phyloP scores from a whole-genome alignment of 1,284 basidiomycete genomes.

The Neonothopanus nambi region DNA sequence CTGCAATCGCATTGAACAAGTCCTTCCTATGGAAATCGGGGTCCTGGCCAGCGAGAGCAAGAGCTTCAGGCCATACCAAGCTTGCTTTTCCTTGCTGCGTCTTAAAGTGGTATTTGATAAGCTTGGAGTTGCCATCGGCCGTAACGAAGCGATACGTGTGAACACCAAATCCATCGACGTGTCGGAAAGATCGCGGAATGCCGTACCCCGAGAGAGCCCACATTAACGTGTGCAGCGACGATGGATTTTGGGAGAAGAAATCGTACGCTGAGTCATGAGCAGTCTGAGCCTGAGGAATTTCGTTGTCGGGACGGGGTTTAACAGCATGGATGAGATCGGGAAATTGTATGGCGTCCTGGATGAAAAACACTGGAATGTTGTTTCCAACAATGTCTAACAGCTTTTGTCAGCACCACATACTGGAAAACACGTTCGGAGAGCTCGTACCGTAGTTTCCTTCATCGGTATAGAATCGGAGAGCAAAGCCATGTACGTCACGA shows the following conservation, averaged over 20 bases:
- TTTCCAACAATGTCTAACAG: conserved; percentile 11
- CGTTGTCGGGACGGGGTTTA: conserved; percentile 9
- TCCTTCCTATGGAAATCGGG: conserved; percentile 21
- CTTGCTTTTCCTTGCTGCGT: conserved; percentile 8
- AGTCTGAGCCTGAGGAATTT: conserved; percentile 8
- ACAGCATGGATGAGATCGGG: conserved; percentile 11
- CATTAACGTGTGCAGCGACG: conserved; percentile 1
- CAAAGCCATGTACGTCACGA: conserved; percentile 20
- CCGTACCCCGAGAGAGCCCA: conserved; percentile 7
- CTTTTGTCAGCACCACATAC: neutral
- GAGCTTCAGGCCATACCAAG: conserved; percentile 17
- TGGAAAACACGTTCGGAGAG: neutral
- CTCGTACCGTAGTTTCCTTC: conserved; percentile 12
- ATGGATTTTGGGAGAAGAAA: conserved; percentile 13
- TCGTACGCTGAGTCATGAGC: conserved; percentile 13
- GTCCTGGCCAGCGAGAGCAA: conserved; percentile 15
- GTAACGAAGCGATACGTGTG: conserved; percentile 12
- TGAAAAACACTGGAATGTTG: conserved; percentile 12
- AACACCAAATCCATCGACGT: conserved; percentile 12
- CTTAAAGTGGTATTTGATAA: conserved; percentile 13
- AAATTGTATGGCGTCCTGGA: conserved; percentile 12
- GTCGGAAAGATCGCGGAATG: conserved; percentile 10
- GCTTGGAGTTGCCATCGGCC: conserved; percentile 6
- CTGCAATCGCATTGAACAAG: conserved; percentile 21
- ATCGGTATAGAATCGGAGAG: conserved; percentile 9